A percentile compares a stretch with the other conserved stretches of the same genome.
Conservation (phyloP, 805 yeast genomes). For the Debaryomyces hansenii region DNA sequence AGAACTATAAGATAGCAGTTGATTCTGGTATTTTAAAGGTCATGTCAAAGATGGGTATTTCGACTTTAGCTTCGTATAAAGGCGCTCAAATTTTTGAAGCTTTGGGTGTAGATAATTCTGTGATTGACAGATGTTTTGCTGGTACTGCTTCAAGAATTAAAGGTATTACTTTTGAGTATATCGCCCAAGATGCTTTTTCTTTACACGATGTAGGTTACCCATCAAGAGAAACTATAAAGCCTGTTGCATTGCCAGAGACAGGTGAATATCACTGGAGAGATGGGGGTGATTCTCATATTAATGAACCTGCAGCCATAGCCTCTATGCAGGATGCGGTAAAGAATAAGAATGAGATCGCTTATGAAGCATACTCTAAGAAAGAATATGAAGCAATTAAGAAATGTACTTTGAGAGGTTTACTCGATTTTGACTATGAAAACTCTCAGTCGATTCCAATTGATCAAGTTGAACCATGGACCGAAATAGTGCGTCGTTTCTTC, state of each 20-base stretch:
- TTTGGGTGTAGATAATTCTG: conserved; percentile 91
- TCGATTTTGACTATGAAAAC: conserved; percentile 80
- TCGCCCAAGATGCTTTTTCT: conserved; percentile 95
- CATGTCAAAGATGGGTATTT: conserved; percentile 99
- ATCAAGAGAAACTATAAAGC: conserved; percentile 64
- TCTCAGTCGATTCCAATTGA: conserved; percentile 84
- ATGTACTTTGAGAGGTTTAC: conserved; percentile 91
- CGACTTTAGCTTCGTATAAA: conserved; percentile 96
- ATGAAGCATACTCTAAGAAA: conserved; percentile 83
- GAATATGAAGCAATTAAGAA: conserved; percentile 89
- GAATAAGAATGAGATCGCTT: conserved; percentile 91
- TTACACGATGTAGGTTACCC: conserved; percentile 94
- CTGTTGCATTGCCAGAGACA: conserved; percentile 80
- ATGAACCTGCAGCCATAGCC: conserved; percentile 94
- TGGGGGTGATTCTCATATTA: conserved; percentile 95
- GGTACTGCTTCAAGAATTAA: conserved; percentile 97
- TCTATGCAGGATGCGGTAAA: conserved; percentile 97
- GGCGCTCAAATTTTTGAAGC: conserved; percentile 99
- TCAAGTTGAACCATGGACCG: conserved; percentile 99
- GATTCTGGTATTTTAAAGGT: conserved; percentile 94
- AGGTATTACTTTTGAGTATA: conserved; percentile 93
- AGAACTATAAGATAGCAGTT: conserved; percentile 79
- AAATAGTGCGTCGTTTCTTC: conserved; percentile 92
- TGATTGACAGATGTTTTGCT: conserved; percentile 91
- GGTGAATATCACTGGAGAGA: conserved; percentile 99